phyloP scores from a whole-genome alignment of 176 grass and related monocot genomes.

The Zizania latifolia region DNA sequence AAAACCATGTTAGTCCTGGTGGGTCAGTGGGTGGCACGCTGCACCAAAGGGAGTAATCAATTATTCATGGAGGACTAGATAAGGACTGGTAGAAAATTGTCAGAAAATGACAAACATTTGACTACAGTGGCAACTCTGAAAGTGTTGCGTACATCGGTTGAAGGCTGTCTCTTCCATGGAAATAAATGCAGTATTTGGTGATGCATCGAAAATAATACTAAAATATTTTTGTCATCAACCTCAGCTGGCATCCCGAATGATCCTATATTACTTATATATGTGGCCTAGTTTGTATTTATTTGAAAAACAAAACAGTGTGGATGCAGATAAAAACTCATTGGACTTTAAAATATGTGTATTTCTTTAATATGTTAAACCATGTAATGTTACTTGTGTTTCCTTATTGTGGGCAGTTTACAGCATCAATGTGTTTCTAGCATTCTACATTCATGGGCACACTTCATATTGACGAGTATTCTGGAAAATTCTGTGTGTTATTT shows the following conservation, averaged over 20 bases:
- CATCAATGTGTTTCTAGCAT: too few relatives aligned
- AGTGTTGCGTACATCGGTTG: neutral
- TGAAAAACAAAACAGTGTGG: too few relatives aligned
- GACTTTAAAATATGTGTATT: too few relatives aligned
- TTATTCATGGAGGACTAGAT: neutral
- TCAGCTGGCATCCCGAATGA: neutral
- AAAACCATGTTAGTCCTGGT: neutral
- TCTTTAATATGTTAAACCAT: too few relatives aligned
- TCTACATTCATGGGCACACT: too few relatives aligned
- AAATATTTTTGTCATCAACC: neutral
- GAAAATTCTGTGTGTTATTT: neutral
- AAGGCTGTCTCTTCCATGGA: neutral
- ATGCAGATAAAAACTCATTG: too few relatives aligned
- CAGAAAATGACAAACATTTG: neutral
- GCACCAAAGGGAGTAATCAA: neutral
- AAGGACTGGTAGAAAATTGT: neutral
- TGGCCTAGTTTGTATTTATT: too few relatives aligned
- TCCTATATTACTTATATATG: neutral
- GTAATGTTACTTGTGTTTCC: neutral
- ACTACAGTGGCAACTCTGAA: neutral
- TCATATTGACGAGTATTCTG: neutral
- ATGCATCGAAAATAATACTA: neutral
- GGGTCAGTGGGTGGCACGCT: neutral
- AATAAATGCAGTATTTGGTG: neutral
- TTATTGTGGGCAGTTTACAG: neutral